phyloP scores from a whole-genome alignment of 208 protist species.

The Porcisia deanei region DNA sequence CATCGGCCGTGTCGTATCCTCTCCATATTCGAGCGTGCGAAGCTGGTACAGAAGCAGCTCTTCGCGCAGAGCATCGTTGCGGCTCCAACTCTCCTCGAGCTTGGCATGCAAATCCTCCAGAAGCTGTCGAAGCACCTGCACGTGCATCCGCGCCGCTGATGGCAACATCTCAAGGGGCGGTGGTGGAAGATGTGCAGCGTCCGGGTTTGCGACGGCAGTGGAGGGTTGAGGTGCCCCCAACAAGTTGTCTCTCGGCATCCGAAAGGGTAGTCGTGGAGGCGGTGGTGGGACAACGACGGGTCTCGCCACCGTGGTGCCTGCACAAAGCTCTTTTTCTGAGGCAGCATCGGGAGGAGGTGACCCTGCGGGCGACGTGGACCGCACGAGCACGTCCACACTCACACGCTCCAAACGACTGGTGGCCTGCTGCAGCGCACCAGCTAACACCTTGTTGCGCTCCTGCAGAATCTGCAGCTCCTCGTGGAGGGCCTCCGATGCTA shows the following conservation, averaged over 20 bases:
- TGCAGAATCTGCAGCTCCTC: conserved; percentile 30
- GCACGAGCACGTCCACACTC: conserved; percentile 18
- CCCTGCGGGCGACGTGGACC: conserved; percentile 10
- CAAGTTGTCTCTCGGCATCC: neutral
- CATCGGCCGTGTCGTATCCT: conserved; percentile 16
- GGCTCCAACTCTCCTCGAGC: conserved; percentile 37
- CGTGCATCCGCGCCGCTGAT: conserved; percentile 14
- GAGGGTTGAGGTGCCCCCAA: neutral
- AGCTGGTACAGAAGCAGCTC: conserved; percentile 35
- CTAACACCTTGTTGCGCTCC: conserved; percentile 36
- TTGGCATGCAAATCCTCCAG: conserved; percentile 33
- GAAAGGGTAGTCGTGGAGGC: neutral
- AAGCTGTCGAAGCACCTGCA: conserved; percentile 20
- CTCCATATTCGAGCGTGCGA: conserved; percentile 27
- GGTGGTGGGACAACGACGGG: neutral
- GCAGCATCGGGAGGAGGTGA: neutral
- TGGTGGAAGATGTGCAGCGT: neutral
- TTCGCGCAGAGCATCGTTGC: conserved; percentile 33
- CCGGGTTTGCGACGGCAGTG: neutral
- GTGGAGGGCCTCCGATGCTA: conserved; percentile 21
- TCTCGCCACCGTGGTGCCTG: neutral
- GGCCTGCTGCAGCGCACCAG: conserved; percentile 41
- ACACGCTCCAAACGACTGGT: conserved; percentile 23
- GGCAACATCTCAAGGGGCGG: too few species aligned
- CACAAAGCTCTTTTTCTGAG: neutral